Base-by-base conservation (phyloP, 139 green algal species). In the Tetradesmus lagerheimii region DNA sequence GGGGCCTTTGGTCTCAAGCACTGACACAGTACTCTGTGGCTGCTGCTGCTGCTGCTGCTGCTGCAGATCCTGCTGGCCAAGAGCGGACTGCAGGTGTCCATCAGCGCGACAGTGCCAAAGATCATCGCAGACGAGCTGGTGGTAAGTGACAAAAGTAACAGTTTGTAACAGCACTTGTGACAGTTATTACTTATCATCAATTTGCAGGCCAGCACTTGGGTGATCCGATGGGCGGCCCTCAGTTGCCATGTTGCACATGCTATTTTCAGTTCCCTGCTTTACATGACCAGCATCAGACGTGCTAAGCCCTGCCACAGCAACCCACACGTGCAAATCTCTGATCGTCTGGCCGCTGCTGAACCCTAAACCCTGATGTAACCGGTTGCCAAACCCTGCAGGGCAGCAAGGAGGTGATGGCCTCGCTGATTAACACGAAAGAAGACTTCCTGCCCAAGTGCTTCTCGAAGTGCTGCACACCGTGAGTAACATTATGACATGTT, bases 391-490 rank as follows among this genome's bases (percentile, higher is more conserved):
- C 6, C 29, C 27, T 23, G 4, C 41, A 79, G 57, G 83, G 35
- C 62, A 88, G 50, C 47, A 87, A 87, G 83, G 83, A 88, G n/a
- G 62, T 88, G 23, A n/a, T 71, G 23, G 62, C 38, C 3, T 29
- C 20, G 9, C 6, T 29, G 14, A 39, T 4, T 5, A 80, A 25
- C 83, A 62, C 12, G 2, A 88, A 88, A 31, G 62, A 79, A 23
- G 57, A 88, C 62, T 57, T 88, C 23, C 35, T 88, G 83, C 83
- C 83, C 31, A 88, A 79, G 41, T 88, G 83, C 39, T 88, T 88
- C 83, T 62, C 29, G 20, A 88, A 88, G 37, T 88, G 83, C 39
- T 88, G 83, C 62, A 43, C 83, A 27, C 34, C 37, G 62, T 88
- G 38, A 80, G 83, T 88, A 53, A 50, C 43, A 50, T 8, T 14